A percentile compares a stretch with the other conserved stretches of the same genome.
Evolutionary conservation across 495 filamentous ascomycete genomes (phyloP).

Genomic region (Copromyces sp.): DNA sequence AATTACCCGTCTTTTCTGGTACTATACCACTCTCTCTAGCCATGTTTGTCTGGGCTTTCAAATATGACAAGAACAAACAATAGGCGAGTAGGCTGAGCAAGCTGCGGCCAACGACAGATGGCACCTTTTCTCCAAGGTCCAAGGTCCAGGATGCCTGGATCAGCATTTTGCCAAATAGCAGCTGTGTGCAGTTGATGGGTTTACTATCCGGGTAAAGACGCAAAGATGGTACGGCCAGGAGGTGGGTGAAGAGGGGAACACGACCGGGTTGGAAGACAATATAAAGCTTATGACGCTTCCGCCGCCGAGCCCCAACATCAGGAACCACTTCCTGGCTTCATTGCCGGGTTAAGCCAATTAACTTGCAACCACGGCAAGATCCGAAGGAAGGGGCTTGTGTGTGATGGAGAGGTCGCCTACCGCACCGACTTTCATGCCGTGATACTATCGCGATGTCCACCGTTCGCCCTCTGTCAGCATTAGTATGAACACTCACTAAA

Average conservation of each 20-base stretch:
- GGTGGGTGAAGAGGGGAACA: background rate
- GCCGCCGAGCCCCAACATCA: background rate
- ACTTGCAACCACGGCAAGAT: background rate
- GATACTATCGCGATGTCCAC: background rate
- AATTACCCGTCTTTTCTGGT: background rate
- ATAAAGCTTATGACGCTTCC: background rate
- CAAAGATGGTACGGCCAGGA: slow-evolving; percentile 6
- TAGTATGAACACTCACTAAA: background rate
- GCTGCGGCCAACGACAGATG: background rate
- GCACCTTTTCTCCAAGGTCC: slow-evolving; percentile 6
- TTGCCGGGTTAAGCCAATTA: background rate
- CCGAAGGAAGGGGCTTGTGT: slow-evolving; percentile 1
- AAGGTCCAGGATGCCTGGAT: slow-evolving; percentile 6
- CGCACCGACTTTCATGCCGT: background rate
- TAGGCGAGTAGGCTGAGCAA: slow-evolving; percentile 2
- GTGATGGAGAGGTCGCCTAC: background rate
- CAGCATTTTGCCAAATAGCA: slow-evolving; percentile 20
- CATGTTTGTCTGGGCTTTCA: slow-evolving; percentile 2
- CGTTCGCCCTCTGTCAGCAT: background rate
- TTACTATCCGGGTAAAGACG: slow-evolving; percentile 17
- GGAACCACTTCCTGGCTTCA: background rate
- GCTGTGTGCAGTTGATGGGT: slow-evolving; percentile 15
- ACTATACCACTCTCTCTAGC: background rate
- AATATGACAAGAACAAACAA: background rate
- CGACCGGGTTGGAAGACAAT: background rate